Percentiles rank a stretch among this genome's conserved stretches.
Conservation (phyloP, 1,284 basidiomycete species). For the Cutaneotrichosporon sp. region DNA sequence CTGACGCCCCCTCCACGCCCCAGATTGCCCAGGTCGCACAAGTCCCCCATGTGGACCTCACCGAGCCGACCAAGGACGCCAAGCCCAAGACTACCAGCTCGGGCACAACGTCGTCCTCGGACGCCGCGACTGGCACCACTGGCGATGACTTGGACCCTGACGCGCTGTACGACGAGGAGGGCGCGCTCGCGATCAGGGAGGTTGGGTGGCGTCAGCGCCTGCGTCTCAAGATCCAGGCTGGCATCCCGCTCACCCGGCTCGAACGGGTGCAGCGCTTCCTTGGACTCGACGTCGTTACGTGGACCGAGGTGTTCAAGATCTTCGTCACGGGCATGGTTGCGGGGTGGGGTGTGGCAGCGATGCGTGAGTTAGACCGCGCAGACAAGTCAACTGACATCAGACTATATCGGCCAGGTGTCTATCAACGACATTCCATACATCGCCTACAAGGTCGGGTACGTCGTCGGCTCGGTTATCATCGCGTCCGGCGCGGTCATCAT, state of each 20-base stretch:
- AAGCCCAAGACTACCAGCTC: not conserved
- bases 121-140: slow-evolving; percentile 9
- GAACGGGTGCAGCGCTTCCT: slow-evolving; percentile 37
- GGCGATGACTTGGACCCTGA: slow-evolving; percentile 9
- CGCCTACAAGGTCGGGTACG: slow-evolving; percentile 49
- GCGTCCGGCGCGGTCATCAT: slow-evolving; percentile 54
- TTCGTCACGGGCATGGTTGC: slow-evolving; percentile 53
- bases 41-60: not conserved
- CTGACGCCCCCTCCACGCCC: slow-evolving; percentile 17
- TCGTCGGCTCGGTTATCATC: slow-evolving; percentile 55
- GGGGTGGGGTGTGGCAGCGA: slow-evolving; percentile 55
- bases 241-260: slow-evolving; percentile 14
- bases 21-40: not conserved
- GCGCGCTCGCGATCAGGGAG: not conserved
- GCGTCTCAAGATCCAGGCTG: slow-evolving; percentile 21
- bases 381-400: slow-evolving; percentile 31
- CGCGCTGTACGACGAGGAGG: slow-evolving; percentile 14
- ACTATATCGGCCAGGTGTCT: slow-evolving; percentile 57
- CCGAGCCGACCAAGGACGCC: not conserved
- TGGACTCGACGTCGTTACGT: slow-evolving; percentile 52
- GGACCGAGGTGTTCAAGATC: slow-evolving; percentile 52
- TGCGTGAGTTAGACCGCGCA: slow-evolving; percentile 52
- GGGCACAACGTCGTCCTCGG: slow-evolving; percentile 3
- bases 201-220: slow-evolving; percentile 21
- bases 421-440: slow-evolving; percentile 55